These are phyloP conservation scores for Dioszegia hungarica DNA, from an alignment of 768 basidiomycete species.

Conservation along the genomic window DNA sequence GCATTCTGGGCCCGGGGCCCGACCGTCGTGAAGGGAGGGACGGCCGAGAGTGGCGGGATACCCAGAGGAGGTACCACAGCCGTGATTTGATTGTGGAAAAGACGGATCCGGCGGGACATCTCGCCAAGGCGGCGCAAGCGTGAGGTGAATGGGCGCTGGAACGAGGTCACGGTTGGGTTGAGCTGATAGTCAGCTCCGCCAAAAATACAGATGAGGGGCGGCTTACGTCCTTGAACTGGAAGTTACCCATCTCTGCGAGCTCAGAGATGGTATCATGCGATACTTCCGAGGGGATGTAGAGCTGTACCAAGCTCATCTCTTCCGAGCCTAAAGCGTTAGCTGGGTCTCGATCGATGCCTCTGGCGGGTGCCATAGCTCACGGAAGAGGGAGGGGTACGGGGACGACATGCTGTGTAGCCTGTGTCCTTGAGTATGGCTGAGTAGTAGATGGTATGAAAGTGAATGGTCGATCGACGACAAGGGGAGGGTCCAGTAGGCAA, in stretches of 20 bases:
- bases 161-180: constrained; percentile 90
- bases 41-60: constrained; percentile 79
- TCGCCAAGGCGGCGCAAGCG: constrained; percentile 94
- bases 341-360: not conserved
- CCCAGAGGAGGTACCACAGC: constrained; percentile 78
- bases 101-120: constrained; percentile 88
- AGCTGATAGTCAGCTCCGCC: constrained; percentile 56
- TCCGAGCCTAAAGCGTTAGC: constrained; percentile 67
- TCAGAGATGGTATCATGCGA: constrained; percentile 95
- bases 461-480: not conserved
- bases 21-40: constrained; percentile 76
- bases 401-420: constrained; percentile 58
- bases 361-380: constrained; percentile 55
- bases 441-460: not conserved
- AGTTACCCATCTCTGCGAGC: constrained; percentile 88
- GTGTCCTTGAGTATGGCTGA: not conserved
- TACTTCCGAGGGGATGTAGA: constrained; percentile 94
- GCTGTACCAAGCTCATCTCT: constrained; percentile 94
- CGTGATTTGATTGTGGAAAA: constrained; percentile 78
- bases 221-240: constrained; percentile 94
- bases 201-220: not conserved
- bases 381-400: constrained; percentile 78
- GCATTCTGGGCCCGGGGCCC: constrained; percentile 90
- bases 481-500: not conserved
- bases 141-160: constrained; percentile 95